phyloP scores from a whole-genome alignment of 352 stramenopile genomes.

The Pythium rhizo-oryzae region DNA sequence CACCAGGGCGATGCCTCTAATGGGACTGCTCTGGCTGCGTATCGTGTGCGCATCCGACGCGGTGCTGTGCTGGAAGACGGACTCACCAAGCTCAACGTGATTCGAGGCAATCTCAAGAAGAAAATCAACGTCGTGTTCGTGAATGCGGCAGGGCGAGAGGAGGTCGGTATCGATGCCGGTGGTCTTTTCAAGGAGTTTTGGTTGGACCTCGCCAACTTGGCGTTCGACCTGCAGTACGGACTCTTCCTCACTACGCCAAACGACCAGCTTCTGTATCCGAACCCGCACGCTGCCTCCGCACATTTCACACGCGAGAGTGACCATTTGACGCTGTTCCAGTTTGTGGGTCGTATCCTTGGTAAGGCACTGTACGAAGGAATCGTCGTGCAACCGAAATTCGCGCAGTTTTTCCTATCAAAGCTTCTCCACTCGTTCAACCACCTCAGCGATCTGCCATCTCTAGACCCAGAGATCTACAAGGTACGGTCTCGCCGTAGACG shows the following conservation, averaged over 20 bases:
- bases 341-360: slow-evolving; percentile 93
- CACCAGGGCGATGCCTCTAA: slow-evolving; percentile 46
- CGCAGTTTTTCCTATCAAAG: slow-evolving; percentile 96
- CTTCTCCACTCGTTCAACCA: slow-evolving; percentile 81
- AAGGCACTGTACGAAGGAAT: slow-evolving; percentile 98
- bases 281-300: slow-evolving; percentile 85
- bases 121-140: slow-evolving; percentile 80
- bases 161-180: slow-evolving; percentile 96
- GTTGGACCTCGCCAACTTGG: slow-evolving; percentile 87
- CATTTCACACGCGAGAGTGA: slow-evolving; percentile 83
- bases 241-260: slow-evolving; percentile 66
- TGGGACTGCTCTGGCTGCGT: slow-evolving; percentile 30
- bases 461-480: slow-evolving; percentile 95
- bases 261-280: slow-evolving; percentile 93
- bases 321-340: slow-evolving; percentile 93
- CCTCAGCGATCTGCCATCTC: slow-evolving; percentile 89
- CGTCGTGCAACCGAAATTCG: slow-evolving; percentile 95
- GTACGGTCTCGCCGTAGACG: slow-evolving; percentile 30
- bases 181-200: slow-evolving; percentile 98
- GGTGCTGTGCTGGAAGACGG: slow-evolving; percentile 87
- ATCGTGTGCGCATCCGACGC: slow-evolving; percentile 69
- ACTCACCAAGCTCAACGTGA: slow-evolving; percentile 83
- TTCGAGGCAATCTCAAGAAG: slow-evolving; percentile 87
- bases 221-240: slow-evolving; percentile 94
- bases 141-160: slow-evolving; percentile 90